A percentile compares a stretch with the other conserved stretches of the same genome.
Conservation (phyloP, 768 basidiomycete species). For the Tricholoma terreum region DNA sequence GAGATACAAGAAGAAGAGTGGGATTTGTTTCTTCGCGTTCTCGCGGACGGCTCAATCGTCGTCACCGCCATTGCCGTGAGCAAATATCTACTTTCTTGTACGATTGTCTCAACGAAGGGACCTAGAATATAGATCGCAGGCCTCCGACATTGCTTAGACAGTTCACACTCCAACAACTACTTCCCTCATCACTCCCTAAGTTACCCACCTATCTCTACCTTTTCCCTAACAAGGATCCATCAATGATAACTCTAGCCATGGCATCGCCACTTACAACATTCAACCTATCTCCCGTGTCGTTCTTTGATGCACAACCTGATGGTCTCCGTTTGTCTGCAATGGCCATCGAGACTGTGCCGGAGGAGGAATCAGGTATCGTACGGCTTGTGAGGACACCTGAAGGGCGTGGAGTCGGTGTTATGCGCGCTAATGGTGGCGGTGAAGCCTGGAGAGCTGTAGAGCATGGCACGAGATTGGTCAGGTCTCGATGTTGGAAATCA, state of each 20-base stretch:
- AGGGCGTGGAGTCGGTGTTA: constrained; percentile 68
- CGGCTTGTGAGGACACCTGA: constrained; percentile 77
- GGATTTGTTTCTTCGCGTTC: constrained; percentile 76
- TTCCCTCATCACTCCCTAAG: constrained; percentile 43
- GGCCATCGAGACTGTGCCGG: constrained; percentile 34
- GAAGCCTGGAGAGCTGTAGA: constrained; percentile 61
- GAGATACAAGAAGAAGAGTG: constrained; percentile 71
- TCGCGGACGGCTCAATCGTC: constrained; percentile 70
- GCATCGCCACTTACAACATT: constrained; percentile 65
- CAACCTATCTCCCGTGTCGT: constrained; percentile 52
- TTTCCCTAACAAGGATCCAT: constrained; percentile 44
- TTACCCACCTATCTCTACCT: constrained; percentile 52
- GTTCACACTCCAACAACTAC: constrained; percentile 68
- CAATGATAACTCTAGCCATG: constrained; percentile 55
- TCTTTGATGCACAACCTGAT: constrained; percentile 59
- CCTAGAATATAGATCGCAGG: constrained; percentile 82
- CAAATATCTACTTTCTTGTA: constrained; percentile 6
- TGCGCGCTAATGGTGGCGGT: constrained; percentile 53
- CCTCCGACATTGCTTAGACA: constrained; percentile 82
- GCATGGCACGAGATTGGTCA: constrained; percentile 44
- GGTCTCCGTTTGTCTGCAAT: constrained; percentile 46
- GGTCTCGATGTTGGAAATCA: constrained; percentile 48
- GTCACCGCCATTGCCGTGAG: constrained; percentile 73
- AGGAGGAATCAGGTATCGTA: constrained; percentile 52
- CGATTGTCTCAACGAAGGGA: neutral